These are phyloP conservation scores for Ceriops zippeliana DNA, from an alignment of 345 rosid genomes.

Conservation along the genomic window DNA sequence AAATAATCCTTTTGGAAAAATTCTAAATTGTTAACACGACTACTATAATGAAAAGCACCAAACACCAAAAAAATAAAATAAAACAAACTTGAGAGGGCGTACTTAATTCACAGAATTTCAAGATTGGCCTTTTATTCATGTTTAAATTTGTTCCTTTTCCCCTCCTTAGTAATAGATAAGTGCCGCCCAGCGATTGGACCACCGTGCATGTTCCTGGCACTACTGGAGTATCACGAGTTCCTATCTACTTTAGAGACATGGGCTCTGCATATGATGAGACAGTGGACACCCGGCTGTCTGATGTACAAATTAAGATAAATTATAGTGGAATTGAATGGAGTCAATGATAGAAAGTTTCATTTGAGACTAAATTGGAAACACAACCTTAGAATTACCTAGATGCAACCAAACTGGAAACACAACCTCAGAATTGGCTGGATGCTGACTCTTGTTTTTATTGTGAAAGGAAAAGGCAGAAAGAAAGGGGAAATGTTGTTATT, in stretches of 20 bases:
- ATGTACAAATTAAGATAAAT: neutral
- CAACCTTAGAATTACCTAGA: neutral
- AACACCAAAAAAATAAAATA: too few species aligned
- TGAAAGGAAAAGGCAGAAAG: too few species aligned
- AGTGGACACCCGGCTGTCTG: constrained; percentile 5
- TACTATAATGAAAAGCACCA: too few species aligned
- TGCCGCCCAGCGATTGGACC: constrained; percentile 6
- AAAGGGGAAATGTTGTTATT: too few species aligned
- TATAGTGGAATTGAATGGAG: neutral
- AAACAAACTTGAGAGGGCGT: too few species aligned
- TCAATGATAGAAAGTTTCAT: constrained; percentile 10
- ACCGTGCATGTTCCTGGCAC: neutral
- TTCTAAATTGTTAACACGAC: too few species aligned
- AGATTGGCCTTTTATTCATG: too few species aligned
- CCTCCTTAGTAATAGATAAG: neutral
- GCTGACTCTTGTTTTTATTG: too few species aligned
- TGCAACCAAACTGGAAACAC: neutral
- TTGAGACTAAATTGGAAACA: neutral
- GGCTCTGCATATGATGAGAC: constrained; percentile 15
- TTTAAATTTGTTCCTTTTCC: too few species aligned
- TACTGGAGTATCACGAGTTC: neutral
- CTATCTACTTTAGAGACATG: constrained; percentile 14
- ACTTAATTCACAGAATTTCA: too few species aligned
- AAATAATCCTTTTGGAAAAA: too few species aligned
- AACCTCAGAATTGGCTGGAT: neutral